phyloP scores from a whole-genome alignment of 2,329 filamentous ascomycete genomes.

The Beauveria sp. region DNA sequence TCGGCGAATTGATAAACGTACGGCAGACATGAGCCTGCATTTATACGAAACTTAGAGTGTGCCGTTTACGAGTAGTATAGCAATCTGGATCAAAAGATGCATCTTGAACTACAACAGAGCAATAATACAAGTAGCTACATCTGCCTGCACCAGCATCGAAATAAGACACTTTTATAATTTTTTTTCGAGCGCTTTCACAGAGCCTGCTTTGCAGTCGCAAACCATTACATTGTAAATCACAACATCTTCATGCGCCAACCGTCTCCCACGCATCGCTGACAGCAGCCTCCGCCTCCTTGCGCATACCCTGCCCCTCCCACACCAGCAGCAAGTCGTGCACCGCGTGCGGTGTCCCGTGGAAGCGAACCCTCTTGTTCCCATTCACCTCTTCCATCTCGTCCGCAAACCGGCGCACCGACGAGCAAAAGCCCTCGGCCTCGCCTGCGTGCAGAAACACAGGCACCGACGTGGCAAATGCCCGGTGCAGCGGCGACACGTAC shows the following conservation, averaged over 20 bases:
- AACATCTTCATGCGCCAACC: not conserved
- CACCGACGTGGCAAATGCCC: conserved; percentile 4
- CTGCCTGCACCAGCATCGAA: too few species aligned
- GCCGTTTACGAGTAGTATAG: too few species aligned
- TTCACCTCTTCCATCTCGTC: conserved; percentile 4
- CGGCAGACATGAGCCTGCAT: too few species aligned
- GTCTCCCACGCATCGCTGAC: not conserved
- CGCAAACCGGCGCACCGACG: not conserved
- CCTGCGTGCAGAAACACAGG: conserved; percentile 8
- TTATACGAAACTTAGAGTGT: too few species aligned
- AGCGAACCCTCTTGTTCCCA: not conserved
- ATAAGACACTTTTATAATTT: too few species aligned
- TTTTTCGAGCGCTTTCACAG: too few species aligned
- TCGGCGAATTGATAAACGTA: too few species aligned
- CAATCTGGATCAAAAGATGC: too few species aligned
- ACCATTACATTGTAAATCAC: too few species aligned
- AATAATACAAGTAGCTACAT: too few species aligned
- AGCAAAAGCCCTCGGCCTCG: conserved; percentile 8
- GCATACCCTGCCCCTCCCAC: not conserved
- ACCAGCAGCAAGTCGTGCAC: conserved; percentile 3
- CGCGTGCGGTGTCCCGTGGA: not conserved
- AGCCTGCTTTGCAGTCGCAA: too few species aligned
- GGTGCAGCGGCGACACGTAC: conserved; percentile 6
- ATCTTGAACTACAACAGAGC: too few species aligned
- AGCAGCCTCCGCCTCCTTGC: not conserved